Evolutionary conservation across 1,284 basidiomycete species (phyloP).

Genomic region (Singerocomus inundabilis): DNA sequence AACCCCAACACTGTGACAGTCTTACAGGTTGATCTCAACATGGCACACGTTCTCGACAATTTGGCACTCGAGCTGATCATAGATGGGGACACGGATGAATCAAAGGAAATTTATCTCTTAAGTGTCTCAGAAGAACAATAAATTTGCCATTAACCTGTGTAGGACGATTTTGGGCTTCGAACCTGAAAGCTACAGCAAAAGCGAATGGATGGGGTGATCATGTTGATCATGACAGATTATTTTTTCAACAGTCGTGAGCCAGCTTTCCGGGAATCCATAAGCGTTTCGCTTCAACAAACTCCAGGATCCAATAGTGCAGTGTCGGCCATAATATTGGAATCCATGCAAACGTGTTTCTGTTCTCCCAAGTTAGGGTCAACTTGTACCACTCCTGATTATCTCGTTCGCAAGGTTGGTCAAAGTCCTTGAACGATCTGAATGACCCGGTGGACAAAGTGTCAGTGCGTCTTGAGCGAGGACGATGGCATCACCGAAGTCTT

Average conservation of each 20-base stretch:
- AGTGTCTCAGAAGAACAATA: not conserved
- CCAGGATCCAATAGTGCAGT: too few species aligned
- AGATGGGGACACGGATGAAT: not conserved
- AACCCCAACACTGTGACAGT: not conserved
- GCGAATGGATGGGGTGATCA: not conserved
- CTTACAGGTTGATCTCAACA: slow-evolving; percentile 8
- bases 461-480: too few species aligned
- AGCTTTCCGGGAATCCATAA: not conserved
- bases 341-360: not conserved
- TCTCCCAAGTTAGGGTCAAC: not conserved
- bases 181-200: not conserved
- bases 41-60: slow-evolving; percentile 5
- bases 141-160: too few species aligned
- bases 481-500: too few species aligned
- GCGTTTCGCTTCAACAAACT: not conserved
- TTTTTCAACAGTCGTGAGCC: not conserved
- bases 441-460: too few species aligned
- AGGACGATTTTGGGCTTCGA: not conserved
- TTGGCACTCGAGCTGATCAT: not conserved
- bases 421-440: too few species aligned
- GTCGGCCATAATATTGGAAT: not conserved
- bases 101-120: not conserved
- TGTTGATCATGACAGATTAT: not conserved
- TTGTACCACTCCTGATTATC: not conserved
- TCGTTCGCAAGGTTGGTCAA: not conserved